A percentile compares a stretch with the other conserved stretches of the same genome.
Conservation (phyloP, 495 filamentous ascomycete genomes). For the Lasiosphaeris hirsuta region DNA sequence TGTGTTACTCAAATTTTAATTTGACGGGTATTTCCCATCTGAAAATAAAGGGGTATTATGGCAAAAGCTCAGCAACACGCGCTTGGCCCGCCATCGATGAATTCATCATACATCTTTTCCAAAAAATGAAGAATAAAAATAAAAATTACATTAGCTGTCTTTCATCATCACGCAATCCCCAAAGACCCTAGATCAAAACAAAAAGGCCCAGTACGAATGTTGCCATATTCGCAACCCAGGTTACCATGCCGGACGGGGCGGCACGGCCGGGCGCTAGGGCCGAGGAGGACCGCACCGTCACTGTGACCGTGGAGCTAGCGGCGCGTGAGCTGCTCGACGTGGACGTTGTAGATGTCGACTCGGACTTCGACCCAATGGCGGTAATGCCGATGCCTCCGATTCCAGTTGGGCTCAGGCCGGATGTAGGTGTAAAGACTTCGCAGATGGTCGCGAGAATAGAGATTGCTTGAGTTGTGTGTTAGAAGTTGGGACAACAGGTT, state of each 20-base stretch:
- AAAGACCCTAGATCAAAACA: conserved; percentile 8
- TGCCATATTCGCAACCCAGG: conserved; percentile 11
- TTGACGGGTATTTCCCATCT: too few relatives aligned
- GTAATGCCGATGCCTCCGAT: not conserved
- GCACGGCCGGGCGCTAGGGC: not conserved
- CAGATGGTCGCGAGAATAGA: conserved; percentile 17
- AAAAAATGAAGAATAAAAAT: too few relatives aligned
- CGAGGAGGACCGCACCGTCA: not conserved
- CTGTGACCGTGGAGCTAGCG: not conserved
- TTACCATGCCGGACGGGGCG: not conserved
- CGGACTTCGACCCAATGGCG: not conserved
- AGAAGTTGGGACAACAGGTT: not conserved
- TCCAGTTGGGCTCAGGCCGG: not conserved
- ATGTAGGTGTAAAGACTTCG: conserved; percentile 4
- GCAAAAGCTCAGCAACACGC: too few relatives aligned
- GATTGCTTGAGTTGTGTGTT: conserved; percentile 10
- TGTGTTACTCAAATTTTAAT: too few relatives aligned
- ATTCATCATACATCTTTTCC: not conserved
- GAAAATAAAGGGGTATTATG: too few relatives aligned
- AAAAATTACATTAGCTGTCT: too few relatives aligned
- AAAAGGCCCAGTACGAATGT: conserved; percentile 16
- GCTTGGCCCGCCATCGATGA: not conserved
- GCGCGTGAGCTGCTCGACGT: conserved; percentile 1
- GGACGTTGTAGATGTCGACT: conserved; percentile 2
- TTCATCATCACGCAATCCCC: not conserved